Evolutionary conservation across 139 green algal species (phyloP), one percentile per base, ranked within the genome.

Genomic region (Chlorella sp.): DNA sequence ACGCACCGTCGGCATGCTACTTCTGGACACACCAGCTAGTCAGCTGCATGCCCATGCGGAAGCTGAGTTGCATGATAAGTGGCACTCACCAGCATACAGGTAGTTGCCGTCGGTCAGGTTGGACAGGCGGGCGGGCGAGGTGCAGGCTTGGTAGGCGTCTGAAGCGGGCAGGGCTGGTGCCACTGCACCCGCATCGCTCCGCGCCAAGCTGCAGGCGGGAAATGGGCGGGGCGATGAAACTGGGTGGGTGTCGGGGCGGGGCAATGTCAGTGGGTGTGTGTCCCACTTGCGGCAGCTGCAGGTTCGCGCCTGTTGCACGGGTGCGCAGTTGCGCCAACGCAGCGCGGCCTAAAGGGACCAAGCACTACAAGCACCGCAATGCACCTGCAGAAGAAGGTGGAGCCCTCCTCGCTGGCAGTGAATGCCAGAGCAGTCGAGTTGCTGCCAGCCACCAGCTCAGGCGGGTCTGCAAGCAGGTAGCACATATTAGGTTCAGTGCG

Each of bases 21-120:
- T n/a, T n/a, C n/a, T n/a, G n/a, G n/a, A n/a, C n/a, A n/a, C n/a
- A n/a, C n/a, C n/a, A n/a, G n/a, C n/a, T n/a, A n/a, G n/a, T n/a
- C n/a, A n/a, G n/a, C n/a, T n/a, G n/a, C n/a, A n/a, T n/a, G n/a
- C n/a, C n/a, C n/a, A n/a, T n/a, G n/a, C n/a, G n/a, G n/a, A n/a
- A n/a, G n/a, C n/a, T n/a, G n/a, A n/a, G n/a, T n/a, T n/a, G n/a
- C n/a, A n/a, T n/a, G n/a, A n/a, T n/a, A n/a, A n/a, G n/a, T n/a
- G n/a, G n/a, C n/a, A n/a, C 77, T 41, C 58, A 83, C 77, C 77
- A 1, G 58, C 77, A 73, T 74, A 87, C 26, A 40, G 32, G 76
- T 90, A 90, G 38, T 43, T 51, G 19, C 87, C 87, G 30, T 85
- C 87, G n/a, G 87, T 78, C 41, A 90, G 68, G 24, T 90, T 87